A percentile compares a stretch with the other conserved stretches of the same genome.
Evolutionary conservation across 176 grass and related monocot species (phyloP).

Genomic region (Juncus inflexus): DNA sequence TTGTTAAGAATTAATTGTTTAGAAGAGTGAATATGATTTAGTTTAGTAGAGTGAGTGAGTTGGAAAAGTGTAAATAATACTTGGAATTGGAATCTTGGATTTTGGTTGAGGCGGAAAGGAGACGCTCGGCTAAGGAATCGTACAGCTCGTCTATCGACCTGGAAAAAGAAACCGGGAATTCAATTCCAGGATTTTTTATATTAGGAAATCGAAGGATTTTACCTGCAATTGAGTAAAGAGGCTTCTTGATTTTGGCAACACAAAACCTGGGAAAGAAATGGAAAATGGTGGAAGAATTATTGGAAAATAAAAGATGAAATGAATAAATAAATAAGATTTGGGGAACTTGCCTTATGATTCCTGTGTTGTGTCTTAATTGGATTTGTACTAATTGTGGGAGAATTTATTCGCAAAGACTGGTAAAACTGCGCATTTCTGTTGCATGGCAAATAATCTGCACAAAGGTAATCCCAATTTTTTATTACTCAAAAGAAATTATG

Average conservation of each 20-base stretch:
- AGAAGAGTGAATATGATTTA: not conserved
- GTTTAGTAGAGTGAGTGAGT: slow-evolving; percentile 7
- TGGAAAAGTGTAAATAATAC: slow-evolving; percentile 34
- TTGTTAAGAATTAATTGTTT: slow-evolving; percentile 2
- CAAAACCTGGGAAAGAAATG: slow-evolving; percentile 42
- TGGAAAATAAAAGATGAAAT: not conserved
- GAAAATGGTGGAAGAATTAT: slow-evolving; percentile 12
- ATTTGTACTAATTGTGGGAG: slow-evolving; percentile 15
- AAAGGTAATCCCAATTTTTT: not conserved
- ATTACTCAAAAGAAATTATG: not conserved
- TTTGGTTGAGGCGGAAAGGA: slow-evolving; percentile 51
- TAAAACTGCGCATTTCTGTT: slow-evolving; percentile 7
- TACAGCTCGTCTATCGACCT: slow-evolving; percentile 89
- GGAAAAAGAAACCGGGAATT: slow-evolving; percentile 13
- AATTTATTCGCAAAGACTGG: not conserved
- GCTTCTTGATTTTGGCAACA: slow-evolving; percentile 52
- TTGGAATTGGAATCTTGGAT: slow-evolving; percentile 52
- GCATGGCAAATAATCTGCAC: slow-evolving; percentile 34
- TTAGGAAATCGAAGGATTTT: slow-evolving; percentile 15
- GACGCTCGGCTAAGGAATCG: slow-evolving; percentile 59
- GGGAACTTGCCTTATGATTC: slow-evolving; percentile 38
- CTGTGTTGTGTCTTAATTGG: slow-evolving; percentile 16
- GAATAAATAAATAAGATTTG: not conserved
- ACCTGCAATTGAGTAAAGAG: slow-evolving; percentile 52
- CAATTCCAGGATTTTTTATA: slow-evolving; percentile 14